A percentile compares a stretch with the other conserved stretches of the same genome.
Conservation (phyloP, 1,139 yeast species). For the Pichia sp. region DNA sequence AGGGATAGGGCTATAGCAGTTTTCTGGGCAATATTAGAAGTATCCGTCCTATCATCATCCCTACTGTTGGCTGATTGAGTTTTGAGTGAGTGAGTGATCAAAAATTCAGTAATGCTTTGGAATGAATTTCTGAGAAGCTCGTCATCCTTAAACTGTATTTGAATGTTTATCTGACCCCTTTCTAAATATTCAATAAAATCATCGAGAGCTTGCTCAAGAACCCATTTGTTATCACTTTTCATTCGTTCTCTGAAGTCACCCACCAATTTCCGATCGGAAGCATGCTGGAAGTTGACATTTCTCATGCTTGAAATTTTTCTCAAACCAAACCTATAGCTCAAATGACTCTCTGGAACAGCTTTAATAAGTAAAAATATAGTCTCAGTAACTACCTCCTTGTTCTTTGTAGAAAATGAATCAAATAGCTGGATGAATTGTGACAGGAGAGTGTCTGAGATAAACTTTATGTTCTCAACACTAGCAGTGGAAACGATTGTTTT, state of each 20-base stretch:
- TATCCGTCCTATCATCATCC: neutral
- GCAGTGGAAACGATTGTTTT: constrained; percentile 44
- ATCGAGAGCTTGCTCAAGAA: constrained; percentile 68
- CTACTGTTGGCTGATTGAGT: neutral
- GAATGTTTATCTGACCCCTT: constrained; percentile 31
- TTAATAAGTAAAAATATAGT: constrained; percentile 3
- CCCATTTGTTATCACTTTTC: constrained; percentile 63
- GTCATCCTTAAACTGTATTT: constrained; percentile 7
- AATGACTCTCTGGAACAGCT: constrained; percentile 2
- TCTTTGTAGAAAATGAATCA: constrained; percentile 38
- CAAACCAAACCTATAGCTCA: constrained; percentile 7
- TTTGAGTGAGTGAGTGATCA: constrained; percentile 5
- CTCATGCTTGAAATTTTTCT: constrained; percentile 8
- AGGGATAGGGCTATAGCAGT: constrained; percentile 68
- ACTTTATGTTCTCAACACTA: constrained; percentile 44
- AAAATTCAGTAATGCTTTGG: constrained; percentile 1
- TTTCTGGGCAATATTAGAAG: constrained; percentile 43
- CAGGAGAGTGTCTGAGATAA: constrained; percentile 48
- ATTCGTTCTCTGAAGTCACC: constrained; percentile 51
- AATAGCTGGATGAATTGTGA: constrained; percentile 63
- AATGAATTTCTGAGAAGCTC: constrained; percentile 3
- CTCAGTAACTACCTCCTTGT: constrained; percentile 40
- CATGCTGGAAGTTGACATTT: constrained; percentile 10
- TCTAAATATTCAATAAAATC: constrained; percentile 53
- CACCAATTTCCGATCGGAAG: constrained; percentile 21